Conservation (phyloP, 805 yeast species). For the Hanseniaspora thailandica region DNA sequence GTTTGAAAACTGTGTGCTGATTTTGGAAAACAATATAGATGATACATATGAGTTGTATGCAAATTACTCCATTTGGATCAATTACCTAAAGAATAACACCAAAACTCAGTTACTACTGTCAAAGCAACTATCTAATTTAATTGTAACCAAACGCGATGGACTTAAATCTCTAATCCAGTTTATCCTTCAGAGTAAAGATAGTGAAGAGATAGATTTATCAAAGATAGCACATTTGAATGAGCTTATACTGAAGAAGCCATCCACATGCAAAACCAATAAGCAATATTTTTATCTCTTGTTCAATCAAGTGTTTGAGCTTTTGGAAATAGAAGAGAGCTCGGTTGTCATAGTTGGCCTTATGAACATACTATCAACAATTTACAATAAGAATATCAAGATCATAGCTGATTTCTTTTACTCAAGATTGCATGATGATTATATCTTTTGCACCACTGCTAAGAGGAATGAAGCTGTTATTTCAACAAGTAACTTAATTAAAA, state of each 20-base stretch:
- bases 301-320: conserved; percentile 47
- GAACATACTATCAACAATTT: conserved; percentile 43
- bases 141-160: conserved; percentile 46
- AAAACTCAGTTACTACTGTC: not conserved
- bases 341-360: conserved; percentile 45
- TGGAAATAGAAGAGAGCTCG: conserved; percentile 47
- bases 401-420: conserved; percentile 49
- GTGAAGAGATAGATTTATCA: conserved; percentile 53
- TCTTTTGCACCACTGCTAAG: conserved; percentile 25
- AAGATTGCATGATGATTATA: conserved; percentile 32
- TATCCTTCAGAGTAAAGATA: conserved; percentile 62
- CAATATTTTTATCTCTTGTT: conserved; percentile 52
- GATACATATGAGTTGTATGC: conserved; percentile 58
- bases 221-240: conserved; percentile 58
- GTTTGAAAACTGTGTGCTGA: conserved; percentile 15
- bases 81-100: conserved; percentile 18
- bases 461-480: conserved; percentile 29
- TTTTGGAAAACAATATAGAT: conserved; percentile 34
- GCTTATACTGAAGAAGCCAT: conserved; percentile 55
- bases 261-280: conserved; percentile 30
- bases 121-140: not conserved
- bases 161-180: conserved; percentile 64
- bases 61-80: conserved; percentile 46
- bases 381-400: conserved; percentile 38
- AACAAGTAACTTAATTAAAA: conserved; percentile 46